Evolutionary conservation across 352 stramenopile genomes (phyloP).

Genomic region (Globisporangium echinulatum): DNA sequence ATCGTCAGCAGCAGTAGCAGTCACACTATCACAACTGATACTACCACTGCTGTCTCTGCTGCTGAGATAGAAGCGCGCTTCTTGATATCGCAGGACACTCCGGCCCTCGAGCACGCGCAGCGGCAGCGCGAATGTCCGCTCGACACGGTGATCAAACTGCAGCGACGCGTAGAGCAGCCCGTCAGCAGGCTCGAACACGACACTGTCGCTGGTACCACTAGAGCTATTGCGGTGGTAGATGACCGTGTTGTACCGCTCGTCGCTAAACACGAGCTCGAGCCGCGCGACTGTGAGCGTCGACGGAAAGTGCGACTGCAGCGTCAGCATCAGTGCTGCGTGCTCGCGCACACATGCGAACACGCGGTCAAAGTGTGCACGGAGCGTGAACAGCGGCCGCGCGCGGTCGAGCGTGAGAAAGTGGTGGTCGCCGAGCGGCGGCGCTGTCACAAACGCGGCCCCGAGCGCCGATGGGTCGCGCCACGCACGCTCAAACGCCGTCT

Average conservation of each 20-base stretch:
- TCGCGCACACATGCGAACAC: constrained; percentile 66
- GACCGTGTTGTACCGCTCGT: constrained; percentile 64
- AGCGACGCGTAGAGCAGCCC: constrained; percentile 40
- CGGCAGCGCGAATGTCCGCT: constrained; percentile 33
- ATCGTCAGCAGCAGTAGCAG: no score
- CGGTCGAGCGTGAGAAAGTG: constrained; percentile 49
- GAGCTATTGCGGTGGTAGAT: constrained; percentile 29
- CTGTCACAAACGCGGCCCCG: constrained; percentile 31
- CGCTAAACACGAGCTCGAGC: constrained; percentile 67
- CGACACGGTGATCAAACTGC: constrained; percentile 33
- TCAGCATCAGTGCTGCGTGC: constrained; percentile 41
- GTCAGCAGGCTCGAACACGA: constrained; percentile 17
- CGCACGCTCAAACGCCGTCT: constrained; percentile 54
- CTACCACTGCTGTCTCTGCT: neutral
- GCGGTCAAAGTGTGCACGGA: constrained; percentile 51
- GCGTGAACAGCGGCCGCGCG: constrained; percentile 39
- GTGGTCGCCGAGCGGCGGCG: constrained; percentile 28
- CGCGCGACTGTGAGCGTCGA: constrained; percentile 44
- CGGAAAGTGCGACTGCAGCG: constrained; percentile 53
- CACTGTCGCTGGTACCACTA: constrained; percentile 3
- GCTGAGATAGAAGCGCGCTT: constrained; percentile 55
- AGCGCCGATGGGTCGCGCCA: constrained; percentile 45
- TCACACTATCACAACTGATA: no score
- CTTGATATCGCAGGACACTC: constrained; percentile 50
- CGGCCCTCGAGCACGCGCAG: constrained; percentile 50